phyloP scores from a whole-genome alignment of 2,329 filamentous ascomycete genomes.

The Scedosporium dehoogii region DNA sequence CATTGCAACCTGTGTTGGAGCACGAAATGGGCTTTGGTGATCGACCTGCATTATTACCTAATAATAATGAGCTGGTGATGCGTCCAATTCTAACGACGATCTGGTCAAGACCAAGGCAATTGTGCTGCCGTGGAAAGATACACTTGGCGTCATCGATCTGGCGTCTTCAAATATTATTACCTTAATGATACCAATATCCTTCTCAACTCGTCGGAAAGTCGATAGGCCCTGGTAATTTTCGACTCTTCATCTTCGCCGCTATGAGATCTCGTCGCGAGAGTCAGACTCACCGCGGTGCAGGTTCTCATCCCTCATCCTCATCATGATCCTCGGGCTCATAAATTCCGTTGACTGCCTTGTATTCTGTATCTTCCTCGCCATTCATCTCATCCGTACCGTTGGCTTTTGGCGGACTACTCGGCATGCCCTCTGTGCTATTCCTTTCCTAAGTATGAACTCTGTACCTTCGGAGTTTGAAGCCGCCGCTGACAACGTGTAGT shows the following conservation, averaged over 20 bases:
- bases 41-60: neutral
- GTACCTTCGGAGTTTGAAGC: neutral
- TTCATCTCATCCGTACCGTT: slow-evolving; percentile 60
- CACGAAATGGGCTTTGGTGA: neutral
- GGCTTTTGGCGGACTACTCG: slow-evolving; percentile 48
- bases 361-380: slow-evolving; percentile 61
- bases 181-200: neutral
- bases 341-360: slow-evolving; percentile 67
- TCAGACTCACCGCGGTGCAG: neutral
- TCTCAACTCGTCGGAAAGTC: neutral
- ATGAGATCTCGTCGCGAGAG: neutral
- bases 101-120: too few relatives aligned
- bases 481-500: neutral
- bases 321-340: slow-evolving; percentile 65
- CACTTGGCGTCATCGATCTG: neutral
- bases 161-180: neutral
- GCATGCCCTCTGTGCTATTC: slow-evolving; percentile 22
- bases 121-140: neutral
- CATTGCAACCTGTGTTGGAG: neutral
- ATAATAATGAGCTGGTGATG: neutral
- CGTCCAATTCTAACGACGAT: neutral
- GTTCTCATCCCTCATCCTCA: slow-evolving; percentile 10
- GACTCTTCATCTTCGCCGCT: neutral
- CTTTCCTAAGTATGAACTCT: slow-evolving; percentile 2
- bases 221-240: neutral